Conservation (phyloP, 78 protist genomes). For the Dictyostelium firmibasis region DNA sequence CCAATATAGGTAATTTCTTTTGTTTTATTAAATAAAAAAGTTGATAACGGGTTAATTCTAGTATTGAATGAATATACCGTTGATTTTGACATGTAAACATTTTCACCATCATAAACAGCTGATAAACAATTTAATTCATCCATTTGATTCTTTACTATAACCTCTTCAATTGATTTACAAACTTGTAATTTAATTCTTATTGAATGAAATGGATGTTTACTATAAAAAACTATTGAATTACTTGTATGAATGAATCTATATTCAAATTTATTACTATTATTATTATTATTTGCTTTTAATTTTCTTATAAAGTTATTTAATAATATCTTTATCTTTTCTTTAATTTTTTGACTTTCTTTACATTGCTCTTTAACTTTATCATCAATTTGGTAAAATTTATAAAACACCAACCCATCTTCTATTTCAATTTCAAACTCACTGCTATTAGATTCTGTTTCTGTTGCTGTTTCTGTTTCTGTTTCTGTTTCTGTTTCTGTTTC, state of each 20-base stretch:
- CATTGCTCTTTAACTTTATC: not conserved
- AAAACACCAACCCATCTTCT: too few species aligned
- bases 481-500: too few species aligned
- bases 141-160: not conserved
- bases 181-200: not conserved
- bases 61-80: not conserved
- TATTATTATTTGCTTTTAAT: not conserved
- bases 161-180: not conserved
- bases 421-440: too few species aligned
- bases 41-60: not conserved
- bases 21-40: not conserved
- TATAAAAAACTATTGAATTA: not conserved
- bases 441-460: too few species aligned
- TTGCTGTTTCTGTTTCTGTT: too few species aligned
- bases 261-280: not conserved
- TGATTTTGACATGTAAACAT: slow-evolving; percentile 5
- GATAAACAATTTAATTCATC: not conserved
- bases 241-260: not conserved
- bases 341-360: too few species aligned
- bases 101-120: not conserved
- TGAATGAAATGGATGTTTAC: not conserved
- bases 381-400: too few species aligned
- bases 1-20: not conserved
- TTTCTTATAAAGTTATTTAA: not conserved
- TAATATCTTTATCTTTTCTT: not conserved